A percentile compares a stretch with the other conserved stretches of the same genome.
These are phyloP conservation scores for Melastoma malabathricum DNA, from an alignment of 345 rosid species.

Conservation along the genomic window DNA sequence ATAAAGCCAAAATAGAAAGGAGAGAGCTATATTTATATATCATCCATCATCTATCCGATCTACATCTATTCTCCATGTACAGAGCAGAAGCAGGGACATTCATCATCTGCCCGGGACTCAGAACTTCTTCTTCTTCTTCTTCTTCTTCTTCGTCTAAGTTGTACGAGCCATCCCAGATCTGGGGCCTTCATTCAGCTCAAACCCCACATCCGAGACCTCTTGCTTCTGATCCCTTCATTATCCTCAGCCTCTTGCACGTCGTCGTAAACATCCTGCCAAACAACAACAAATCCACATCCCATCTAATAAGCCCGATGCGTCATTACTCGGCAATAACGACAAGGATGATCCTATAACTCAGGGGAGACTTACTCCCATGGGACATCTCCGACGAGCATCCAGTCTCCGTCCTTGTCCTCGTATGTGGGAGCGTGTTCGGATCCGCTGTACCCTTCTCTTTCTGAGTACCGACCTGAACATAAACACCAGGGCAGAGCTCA, in stretches of 20 bases:
- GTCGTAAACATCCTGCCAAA: slow-evolving; percentile 55
- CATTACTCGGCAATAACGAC: no score
- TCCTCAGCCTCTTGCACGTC: slow-evolving; percentile 71
- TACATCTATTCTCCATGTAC: no score
- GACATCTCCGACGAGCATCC: slow-evolving; percentile 87
- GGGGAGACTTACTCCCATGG: slow-evolving; percentile 48
- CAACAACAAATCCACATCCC: no score
- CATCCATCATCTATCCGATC: no score
- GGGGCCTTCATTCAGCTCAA: slow-evolving; percentile 10
- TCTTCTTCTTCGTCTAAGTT: slow-evolving; percentile 8
- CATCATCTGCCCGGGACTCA: neutral
- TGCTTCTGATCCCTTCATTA: slow-evolving; percentile 79
- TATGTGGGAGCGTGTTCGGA: slow-evolving; percentile 64
- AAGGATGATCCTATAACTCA: no score
- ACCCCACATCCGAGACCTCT: slow-evolving; percentile 61
- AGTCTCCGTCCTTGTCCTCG: slow-evolving; percentile 77
- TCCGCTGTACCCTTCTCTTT: slow-evolving; percentile 67
- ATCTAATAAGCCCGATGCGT: no score
- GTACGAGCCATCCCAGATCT: neutral
- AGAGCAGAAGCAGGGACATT: no score
- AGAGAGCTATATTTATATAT: no score
- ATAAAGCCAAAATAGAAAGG: no score
- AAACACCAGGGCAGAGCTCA: neutral
- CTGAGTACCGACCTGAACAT: slow-evolving; percentile 35
- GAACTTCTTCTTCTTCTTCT: slow-evolving; percentile 2